Conservation (phyloP, 176 grass and related monocot species). For the Oryza coarctata region DNA sequence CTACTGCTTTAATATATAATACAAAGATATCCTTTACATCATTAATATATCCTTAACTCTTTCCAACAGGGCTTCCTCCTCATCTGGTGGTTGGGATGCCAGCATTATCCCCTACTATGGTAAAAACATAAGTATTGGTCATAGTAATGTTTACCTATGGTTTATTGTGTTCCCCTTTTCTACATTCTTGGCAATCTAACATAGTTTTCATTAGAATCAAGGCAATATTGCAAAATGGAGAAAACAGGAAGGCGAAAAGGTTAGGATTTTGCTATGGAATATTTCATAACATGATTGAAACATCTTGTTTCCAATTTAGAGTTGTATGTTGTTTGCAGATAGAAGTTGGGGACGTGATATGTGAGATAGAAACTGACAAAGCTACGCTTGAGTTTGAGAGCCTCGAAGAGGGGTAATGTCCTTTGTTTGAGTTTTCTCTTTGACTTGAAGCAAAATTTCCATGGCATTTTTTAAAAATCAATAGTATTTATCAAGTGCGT, state of each 20-base stretch:
- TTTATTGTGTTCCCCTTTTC: not conserved
- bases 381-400: constrained; percentile 93
- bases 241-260: constrained; percentile 98
- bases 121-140: constrained; percentile 40
- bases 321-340: constrained; percentile 82
- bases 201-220: constrained; percentile 79
- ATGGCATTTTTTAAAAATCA: not conserved
- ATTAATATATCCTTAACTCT: constrained; percentile 19
- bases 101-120: constrained; percentile 96
- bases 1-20: not conserved
- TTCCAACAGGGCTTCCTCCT: constrained; percentile 63
- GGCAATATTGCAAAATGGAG: constrained; percentile 94
- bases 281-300: constrained; percentile 10
- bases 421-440: constrained; percentile 1
- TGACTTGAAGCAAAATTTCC: not conserved
- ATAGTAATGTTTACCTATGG: constrained; percentile 12
- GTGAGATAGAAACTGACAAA: constrained; percentile 99
- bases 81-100: constrained; percentile 89
- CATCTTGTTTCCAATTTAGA: not conserved
- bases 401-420: constrained; percentile 94
- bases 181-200: constrained; percentile 38
- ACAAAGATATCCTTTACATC: not conserved
- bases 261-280: constrained; percentile 33
- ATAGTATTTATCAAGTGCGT: not conserved
- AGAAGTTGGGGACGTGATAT: constrained; percentile 90